These are phyloP conservation scores for Phaseolus coccineus DNA, from an alignment of 331 rosid genomes.

Conservation along the genomic window DNA sequence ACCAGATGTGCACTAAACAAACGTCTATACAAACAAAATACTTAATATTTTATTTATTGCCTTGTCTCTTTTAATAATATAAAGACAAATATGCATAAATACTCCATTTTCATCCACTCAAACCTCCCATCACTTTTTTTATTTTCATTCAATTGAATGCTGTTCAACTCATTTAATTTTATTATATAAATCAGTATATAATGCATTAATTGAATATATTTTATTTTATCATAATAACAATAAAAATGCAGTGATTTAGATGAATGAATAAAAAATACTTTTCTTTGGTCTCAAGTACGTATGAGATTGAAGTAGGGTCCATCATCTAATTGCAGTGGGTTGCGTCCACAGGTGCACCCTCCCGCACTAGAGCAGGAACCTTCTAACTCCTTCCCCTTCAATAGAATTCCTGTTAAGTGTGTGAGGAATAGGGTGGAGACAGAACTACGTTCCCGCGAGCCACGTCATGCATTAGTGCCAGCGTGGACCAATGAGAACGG, in stretches of 20 bases:
- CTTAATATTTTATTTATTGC: too few species aligned
- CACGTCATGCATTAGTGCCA: background rate
- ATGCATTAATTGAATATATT: background rate
- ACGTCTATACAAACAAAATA: background rate
- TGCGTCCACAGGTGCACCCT: constrained; percentile 24
- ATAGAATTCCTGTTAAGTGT: background rate
- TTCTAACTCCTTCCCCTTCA: constrained; percentile 5
- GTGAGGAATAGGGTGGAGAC: background rate
- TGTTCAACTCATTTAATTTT: background rate
- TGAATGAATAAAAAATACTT: background rate
- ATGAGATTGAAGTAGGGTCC: background rate
- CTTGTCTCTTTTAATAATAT: too few species aligned
- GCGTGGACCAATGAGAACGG: constrained; percentile 28
- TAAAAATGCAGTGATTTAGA: too few species aligned
- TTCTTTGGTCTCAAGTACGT: background rate
- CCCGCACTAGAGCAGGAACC: background rate
- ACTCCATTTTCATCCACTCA: too few species aligned
- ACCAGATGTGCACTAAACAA: background rate
- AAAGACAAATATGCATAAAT: too few species aligned
- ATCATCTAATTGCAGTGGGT: too few species aligned
- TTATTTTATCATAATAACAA: background rate
- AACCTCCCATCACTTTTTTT: too few species aligned
- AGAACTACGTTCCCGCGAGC: background rate
- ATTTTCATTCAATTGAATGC: background rate
- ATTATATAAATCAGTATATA: background rate